Evolutionary conservation across 1,139 yeast species (phyloP), one percentile per base, ranked within the genome.

Genomic region (Suhomyces bokatorum): DNA sequence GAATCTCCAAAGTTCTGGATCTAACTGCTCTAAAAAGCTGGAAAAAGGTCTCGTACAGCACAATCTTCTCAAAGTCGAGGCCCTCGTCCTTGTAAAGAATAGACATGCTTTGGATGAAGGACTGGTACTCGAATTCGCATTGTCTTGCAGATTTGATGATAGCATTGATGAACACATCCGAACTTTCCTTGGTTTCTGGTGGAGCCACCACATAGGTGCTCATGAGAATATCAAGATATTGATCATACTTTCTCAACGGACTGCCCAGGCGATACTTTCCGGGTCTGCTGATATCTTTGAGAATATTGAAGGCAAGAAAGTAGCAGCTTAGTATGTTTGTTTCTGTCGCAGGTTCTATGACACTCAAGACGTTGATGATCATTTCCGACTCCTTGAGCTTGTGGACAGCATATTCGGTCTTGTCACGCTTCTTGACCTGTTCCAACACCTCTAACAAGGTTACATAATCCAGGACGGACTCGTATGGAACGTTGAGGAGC

Each of bases 1-100:
- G 90, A 3, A 84, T 81, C 57, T 83, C 89, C 41, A 84, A 64
- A 0, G 78, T 75, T 46, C 91, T 66, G 0, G 88, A 82, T 36
- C 72, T 64, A 0, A 83, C 67, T 0, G 84, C 82, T 34, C 76
- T 73, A 42, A 64, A 67, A 12, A 82, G 56, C 44, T 75, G 83
- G 40, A 58, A 63, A 20, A 68, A 65, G 31, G 58, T 63, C 1
- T 53, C 61, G 47, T 63, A 72, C 17, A 56, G 47, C 35, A 57
- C 56, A 13, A 39, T 26, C n/a, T 37, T 42, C 15, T 40, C 46
- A 24, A 54, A 44, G 15, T 51, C 49, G 9, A 49, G 12, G 6
- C 47, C 54, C 20, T 53, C 47, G 6, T 48, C 49, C 14, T 40
- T 34, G 27, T 45, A 41, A 11, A 42, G 35, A 20, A 43, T 37